phyloP scores from a whole-genome alignment of 2,329 filamentous ascomycete genomes.

The Alternaria gaisen region DNA sequence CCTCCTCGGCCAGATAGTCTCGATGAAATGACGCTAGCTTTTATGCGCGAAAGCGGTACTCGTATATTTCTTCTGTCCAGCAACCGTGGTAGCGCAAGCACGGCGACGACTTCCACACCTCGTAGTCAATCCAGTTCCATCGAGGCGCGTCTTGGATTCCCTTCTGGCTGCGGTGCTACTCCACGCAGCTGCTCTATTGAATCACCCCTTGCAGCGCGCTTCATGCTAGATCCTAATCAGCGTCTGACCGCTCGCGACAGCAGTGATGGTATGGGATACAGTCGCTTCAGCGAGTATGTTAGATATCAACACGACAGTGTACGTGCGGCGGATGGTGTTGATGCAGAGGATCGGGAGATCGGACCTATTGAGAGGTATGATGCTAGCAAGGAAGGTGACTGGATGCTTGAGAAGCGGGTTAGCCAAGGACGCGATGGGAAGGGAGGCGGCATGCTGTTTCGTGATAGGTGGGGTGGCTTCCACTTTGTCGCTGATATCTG shows the following conservation, averaged over 20 bases:
- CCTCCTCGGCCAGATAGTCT: conserved; percentile 28
- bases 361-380: conserved; percentile 29
- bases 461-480: conserved; percentile 22
- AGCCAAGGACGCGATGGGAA: conserved; percentile 17
- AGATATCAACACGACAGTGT: conserved; percentile 5
- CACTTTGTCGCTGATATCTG: conserved; percentile 29
- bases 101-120: conserved; percentile 10
- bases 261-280: conserved; percentile 14
- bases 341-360: conserved; percentile 14
- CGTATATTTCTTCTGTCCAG: conserved; percentile 23
- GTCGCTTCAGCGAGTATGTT: conserved; percentile 27
- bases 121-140: conserved; percentile 18
- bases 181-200: conserved; percentile 14
- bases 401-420: conserved; percentile 28
- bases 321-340: conserved; percentile 19
- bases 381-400: conserved; percentile 21
- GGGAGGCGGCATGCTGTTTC: conserved; percentile 29
- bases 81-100: conserved; percentile 20
- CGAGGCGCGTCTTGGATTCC: conserved; percentile 22
- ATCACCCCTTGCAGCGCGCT: conserved; percentile 21
- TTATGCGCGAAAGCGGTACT: conserved; percentile 24
- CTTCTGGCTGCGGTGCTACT: conserved; percentile 18
- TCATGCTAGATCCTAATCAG: conserved; percentile 8
- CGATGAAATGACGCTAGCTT: conserved; percentile 23
- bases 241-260: conserved; percentile 25